phyloP scores from a whole-genome alignment of 1,284 basidiomycete genomes.

The Pseudozyma sp. region DNA sequence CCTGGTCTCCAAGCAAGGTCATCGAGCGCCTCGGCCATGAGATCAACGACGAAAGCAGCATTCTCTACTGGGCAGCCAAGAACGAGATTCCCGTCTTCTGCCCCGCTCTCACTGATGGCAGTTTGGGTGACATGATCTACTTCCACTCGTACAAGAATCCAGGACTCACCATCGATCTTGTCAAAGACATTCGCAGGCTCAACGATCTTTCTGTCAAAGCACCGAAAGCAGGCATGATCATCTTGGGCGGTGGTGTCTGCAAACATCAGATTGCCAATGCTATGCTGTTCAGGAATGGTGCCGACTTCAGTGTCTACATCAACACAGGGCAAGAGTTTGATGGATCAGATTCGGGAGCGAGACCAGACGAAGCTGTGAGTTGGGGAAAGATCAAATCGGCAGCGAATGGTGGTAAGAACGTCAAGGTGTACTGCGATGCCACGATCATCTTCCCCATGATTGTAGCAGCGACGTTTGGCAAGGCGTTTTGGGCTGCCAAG shows the following conservation, averaged over 20 bases:
- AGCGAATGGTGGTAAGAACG: constrained; percentile 79
- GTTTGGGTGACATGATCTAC: constrained; percentile 98
- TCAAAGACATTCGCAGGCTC: constrained; percentile 88
- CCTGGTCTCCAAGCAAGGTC: constrained; percentile 93
- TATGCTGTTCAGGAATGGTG: constrained; percentile 98
- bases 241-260: constrained; percentile 97
- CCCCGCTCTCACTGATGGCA: constrained; percentile 96
- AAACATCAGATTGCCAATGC: constrained; percentile 99
- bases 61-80: constrained; percentile 97
- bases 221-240: constrained; percentile 96
- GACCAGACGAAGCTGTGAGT: constrained; percentile 97
- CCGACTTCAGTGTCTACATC: constrained; percentile 97
- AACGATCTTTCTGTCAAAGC: constrained; percentile 91
- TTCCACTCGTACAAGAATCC: constrained; percentile 86
- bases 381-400: constrained; percentile 95
- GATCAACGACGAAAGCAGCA: constrained; percentile 90
- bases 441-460: constrained; percentile 90
- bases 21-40: constrained; percentile 92
- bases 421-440: constrained; percentile 85
- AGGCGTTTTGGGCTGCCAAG: constrained; percentile 36
- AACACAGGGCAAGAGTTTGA: constrained; percentile 99
- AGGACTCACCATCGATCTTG: constrained; percentile 90
- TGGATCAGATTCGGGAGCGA: constrained; percentile 94
- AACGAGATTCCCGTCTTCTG: constrained; percentile 99
- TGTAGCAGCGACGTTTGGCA: constrained; percentile 84